These are phyloP conservation scores for Saturnispora zaruensis DNA, from an alignment of 805 yeast genomes.

Conservation along the genomic window DNA sequence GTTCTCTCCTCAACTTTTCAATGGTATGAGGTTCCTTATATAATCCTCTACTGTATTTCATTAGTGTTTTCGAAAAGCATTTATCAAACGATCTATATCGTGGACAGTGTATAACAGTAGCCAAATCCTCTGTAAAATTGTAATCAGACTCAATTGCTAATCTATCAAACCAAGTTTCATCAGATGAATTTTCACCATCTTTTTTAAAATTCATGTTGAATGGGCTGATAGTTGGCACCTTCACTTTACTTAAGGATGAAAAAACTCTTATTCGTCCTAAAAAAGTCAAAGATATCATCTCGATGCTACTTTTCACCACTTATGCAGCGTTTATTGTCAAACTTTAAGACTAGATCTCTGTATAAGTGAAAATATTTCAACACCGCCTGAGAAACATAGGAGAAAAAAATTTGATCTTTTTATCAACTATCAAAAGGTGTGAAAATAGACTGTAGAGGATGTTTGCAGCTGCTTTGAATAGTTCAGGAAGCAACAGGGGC, in stretches of 20 bases:
- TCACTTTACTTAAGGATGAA: neutral
- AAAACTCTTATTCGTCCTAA: neutral
- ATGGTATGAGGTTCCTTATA: neutral
- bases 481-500: neutral
- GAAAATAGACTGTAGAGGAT: neutral
- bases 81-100: constrained; percentile 1
- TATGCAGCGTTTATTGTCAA: neutral
- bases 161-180: neutral
- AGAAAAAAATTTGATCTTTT: neutral
- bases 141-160: neutral
- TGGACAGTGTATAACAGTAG: neutral
- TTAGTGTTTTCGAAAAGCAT: constrained; percentile 1
- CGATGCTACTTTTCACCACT: neutral
- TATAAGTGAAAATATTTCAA: neutral
- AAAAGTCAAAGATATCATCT: neutral
- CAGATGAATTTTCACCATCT: neutral
- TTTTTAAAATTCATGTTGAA: neutral
- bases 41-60: neutral
- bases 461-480: constrained; percentile 7
- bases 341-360: neutral
- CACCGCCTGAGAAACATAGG: neutral
- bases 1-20: neutral
- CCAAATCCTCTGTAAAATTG: neutral
- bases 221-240: neutral
- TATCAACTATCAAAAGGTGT: neutral